phyloP scores from a whole-genome alignment of 2,329 filamentous ascomycete genomes.

The Podosphaera aphanis region DNA sequence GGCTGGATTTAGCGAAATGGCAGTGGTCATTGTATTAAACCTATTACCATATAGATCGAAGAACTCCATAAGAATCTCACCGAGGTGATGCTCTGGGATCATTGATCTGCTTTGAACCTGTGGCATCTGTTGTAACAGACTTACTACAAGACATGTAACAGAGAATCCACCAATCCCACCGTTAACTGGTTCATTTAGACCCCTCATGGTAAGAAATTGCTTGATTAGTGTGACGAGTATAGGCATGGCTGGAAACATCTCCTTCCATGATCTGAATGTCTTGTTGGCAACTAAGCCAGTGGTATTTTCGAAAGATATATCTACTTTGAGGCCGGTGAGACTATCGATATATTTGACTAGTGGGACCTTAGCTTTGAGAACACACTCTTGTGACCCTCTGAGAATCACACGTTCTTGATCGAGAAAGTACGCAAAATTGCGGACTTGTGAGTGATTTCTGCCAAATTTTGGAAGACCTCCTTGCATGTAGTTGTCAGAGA shows the following conservation, averaged over 20 bases:
- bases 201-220: slow-evolving; percentile 74
- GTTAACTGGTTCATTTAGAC: slow-evolving; percentile 71
- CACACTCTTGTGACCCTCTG: slow-evolving; percentile 36
- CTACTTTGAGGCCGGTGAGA: slow-evolving; percentile 57
- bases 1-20: slow-evolving; percentile 55
- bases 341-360: slow-evolving; percentile 77
- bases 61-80: slow-evolving; percentile 66
- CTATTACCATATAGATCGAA: slow-evolving; percentile 70
- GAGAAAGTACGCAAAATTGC: slow-evolving; percentile 38
- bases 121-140: slow-evolving; percentile 62
- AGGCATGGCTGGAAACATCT: slow-evolving; percentile 61
- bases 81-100: slow-evolving; percentile 42
- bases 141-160: slow-evolving; percentile 79
- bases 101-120: slow-evolving; percentile 38
- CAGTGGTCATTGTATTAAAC: slow-evolving; percentile 46
- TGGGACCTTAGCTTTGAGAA: slow-evolving; percentile 60
- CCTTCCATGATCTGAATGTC: slow-evolving; percentile 63
- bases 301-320: slow-evolving; percentile 84
- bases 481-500: slow-evolving; percentile 34
- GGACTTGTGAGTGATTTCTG: slow-evolving; percentile 21
- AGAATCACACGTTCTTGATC: slow-evolving; percentile 31
- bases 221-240: slow-evolving; percentile 73
- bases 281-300: slow-evolving; percentile 58
- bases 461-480: slow-evolving; percentile 24
- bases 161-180: slow-evolving; percentile 88